Evolutionary conservation across 768 basidiomycete genomes (phyloP).

Genomic region (Suillus alpinus): DNA sequence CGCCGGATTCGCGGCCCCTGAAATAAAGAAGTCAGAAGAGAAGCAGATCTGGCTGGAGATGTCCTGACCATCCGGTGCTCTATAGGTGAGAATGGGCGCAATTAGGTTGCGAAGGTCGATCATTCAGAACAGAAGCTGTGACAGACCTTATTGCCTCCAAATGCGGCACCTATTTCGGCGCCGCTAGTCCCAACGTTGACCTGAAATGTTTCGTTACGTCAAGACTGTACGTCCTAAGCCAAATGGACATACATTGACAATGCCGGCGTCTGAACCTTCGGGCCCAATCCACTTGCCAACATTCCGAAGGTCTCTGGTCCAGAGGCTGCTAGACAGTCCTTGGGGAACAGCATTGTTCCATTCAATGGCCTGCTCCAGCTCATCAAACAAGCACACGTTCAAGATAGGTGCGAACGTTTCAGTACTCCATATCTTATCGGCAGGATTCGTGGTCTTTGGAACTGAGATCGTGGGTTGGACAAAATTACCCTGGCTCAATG

Average conservation of each 20-base stretch:
- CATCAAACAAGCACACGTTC: conserved; percentile 82
- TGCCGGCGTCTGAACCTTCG: conserved; percentile 85
- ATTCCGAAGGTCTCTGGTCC: conserved; percentile 82
- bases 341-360: conserved; percentile 91
- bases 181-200: conserved; percentile 69
- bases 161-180: conserved; percentile 80
- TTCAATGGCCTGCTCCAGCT: conserved; percentile 80
- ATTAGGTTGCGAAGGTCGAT: conserved; percentile 15
- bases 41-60: conserved; percentile 23
- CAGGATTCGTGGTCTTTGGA: conserved; percentile 53
- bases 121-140: conserved; percentile 10
- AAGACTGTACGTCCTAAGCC: conserved; percentile 3
- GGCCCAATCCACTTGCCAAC: conserved; percentile 93
- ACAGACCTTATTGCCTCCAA: conserved; percentile 88
- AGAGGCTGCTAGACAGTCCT: conserved; percentile 89
- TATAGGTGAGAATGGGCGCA: conserved; percentile 27
- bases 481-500: conserved; percentile 73
- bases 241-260: conserved; percentile 71
- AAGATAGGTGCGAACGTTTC: conserved; percentile 91
- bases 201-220: conserved; percentile 24
- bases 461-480: conserved; percentile 85
- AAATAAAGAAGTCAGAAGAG: conserved; percentile 19
- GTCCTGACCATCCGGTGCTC: conserved; percentile 76
- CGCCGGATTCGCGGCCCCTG: conserved; percentile 95
- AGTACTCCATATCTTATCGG: conserved; percentile 65